phyloP scores from a whole-genome alignment of 2,329 filamentous ascomycete genomes.

The Colletotrichum euphorbiae region DNA sequence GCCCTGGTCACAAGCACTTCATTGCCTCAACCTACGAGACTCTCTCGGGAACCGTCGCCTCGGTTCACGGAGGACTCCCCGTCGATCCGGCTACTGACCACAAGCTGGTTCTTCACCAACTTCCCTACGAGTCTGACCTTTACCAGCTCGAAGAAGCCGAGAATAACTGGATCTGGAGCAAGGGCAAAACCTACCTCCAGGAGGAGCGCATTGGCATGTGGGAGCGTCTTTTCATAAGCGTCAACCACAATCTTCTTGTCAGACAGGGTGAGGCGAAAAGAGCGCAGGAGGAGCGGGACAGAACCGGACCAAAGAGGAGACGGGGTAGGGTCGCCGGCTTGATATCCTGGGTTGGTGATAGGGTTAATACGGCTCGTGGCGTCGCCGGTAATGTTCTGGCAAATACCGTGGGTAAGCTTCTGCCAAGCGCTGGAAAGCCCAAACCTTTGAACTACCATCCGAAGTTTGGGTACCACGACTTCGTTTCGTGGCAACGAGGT shows the following conservation, averaged over 20 bases:
- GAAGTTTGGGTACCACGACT: slow-evolving; percentile 37
- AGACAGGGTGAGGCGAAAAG: slow-evolving; percentile 5
- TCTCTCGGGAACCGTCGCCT: slow-evolving; percentile 21
- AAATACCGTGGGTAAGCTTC: slow-evolving; percentile 5
- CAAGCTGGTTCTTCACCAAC: slow-evolving; percentile 32
- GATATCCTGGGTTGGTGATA: neutral
- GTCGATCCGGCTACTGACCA: neutral
- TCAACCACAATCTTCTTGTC: slow-evolving; percentile 37
- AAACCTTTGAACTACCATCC: neutral
- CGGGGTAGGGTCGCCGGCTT: neutral
- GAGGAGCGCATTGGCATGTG: slow-evolving; percentile 43
- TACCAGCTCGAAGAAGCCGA: slow-evolving; percentile 22
- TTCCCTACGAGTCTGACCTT: slow-evolving; percentile 40
- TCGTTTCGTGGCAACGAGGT: slow-evolving; percentile 36
- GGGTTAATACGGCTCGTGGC: neutral
- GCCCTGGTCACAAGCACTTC: neutral
- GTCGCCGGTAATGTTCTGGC: slow-evolving; percentile 2
- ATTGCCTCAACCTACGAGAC: slow-evolving; percentile 33
- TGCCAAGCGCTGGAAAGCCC: neutral
- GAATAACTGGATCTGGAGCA: slow-evolving; percentile 35
- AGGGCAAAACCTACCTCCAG: neutral
- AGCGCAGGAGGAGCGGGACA: neutral
- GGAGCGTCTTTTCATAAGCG: slow-evolving; percentile 40
- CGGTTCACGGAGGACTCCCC: slow-evolving; percentile 7
- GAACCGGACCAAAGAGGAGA: neutral